Base-by-base conservation (phyloP, 495 filamentous ascomycete species). In the Tuber borchii region DNA sequence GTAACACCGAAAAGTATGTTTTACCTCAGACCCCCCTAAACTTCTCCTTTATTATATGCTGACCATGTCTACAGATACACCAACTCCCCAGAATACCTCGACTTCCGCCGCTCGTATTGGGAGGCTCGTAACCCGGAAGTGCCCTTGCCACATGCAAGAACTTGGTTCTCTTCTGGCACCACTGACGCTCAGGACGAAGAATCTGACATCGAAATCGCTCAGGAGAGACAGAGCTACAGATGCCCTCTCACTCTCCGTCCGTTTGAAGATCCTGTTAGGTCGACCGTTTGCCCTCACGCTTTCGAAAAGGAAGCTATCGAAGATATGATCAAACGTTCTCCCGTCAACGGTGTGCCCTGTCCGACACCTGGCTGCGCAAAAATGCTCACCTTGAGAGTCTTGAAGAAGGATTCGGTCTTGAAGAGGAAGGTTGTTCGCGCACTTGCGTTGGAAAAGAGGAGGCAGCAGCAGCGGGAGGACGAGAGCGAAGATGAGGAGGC, bases 41-140 rank as follows among this genome's bases (percentile, higher is more conserved):
- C 26, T 19, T 8, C 39, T 44, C 19, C 10, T 26, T 22, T 22
- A 44, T 20, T 20, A 61, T 40, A 42, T 45, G 42, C 73, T 76
- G 19, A 81, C 68, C 31, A 40, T 12, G 43, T 39, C 34, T 39
- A 19, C 31, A 81, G 80, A 74, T 82, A 79, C 61, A 65, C 17
- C 10, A 44, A 65, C 7, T 61, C 51, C 2, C 51, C 73, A 6
- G 80, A 77, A 42, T 82, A 79, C 34, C 51, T 79, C 26, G 34
- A 79, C 42, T 82, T 82, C 73, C 79, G 80, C 10, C 74, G 70
- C 34, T 74, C 72, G 20, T 72, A 79, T 8, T 82, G 80, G 80
- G 75, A 79, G 37, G 74, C 77, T 5, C 80, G 79, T 39, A 61
- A 79, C 14, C 77, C 74, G 20, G 77, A 82, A 48, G 16, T 44